A percentile compares a stretch with the other conserved stretches of the same genome.
Conservation (phyloP, 345 rosid genomes). For the Camelina neglecta region DNA sequence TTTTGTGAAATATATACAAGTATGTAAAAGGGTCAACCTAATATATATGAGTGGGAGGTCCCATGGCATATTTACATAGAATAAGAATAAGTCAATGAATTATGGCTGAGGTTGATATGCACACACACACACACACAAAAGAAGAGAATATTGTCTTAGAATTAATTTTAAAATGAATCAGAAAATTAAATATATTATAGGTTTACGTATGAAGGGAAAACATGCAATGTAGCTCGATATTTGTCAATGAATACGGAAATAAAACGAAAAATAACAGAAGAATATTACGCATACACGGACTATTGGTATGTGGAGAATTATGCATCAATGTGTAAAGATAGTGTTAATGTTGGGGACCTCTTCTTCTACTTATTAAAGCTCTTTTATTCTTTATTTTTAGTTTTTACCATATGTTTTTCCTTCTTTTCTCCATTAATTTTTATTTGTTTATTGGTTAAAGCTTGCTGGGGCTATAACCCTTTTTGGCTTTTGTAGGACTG, state of each 20-base stretch:
- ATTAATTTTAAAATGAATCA: neutral
- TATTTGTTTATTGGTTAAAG: slow-evolving; percentile 44
- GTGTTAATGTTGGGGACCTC: slow-evolving; percentile 60
- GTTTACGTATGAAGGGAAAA: slow-evolving; percentile 15
- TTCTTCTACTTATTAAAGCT: slow-evolving; percentile 46
- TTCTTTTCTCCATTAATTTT: slow-evolving; percentile 36
- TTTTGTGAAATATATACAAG: no score
- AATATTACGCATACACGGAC: slow-evolving; percentile 30
- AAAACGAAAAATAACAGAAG: slow-evolving; percentile 18
- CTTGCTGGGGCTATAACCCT: slow-evolving; percentile 52
- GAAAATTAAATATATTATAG: neutral
- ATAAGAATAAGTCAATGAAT: slow-evolving; percentile 45
- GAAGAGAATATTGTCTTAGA: slow-evolving; percentile 17
- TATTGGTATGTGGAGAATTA: slow-evolving; percentile 46
- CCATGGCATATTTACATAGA: slow-evolving; percentile 44
- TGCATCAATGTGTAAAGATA: slow-evolving; percentile 56
- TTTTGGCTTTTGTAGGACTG: slow-evolving; percentile 78
- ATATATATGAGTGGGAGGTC: slow-evolving; percentile 43
- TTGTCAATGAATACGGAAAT: slow-evolving; percentile 21
- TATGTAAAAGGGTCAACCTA: slow-evolving; percentile 32
- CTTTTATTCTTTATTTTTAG: slow-evolving; percentile 29
- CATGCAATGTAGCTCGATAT: slow-evolving; percentile 26
- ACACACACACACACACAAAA: slow-evolving; percentile 2
- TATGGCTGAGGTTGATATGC: slow-evolving; percentile 41
- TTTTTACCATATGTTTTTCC: slow-evolving; percentile 41